Evolutionary conservation across 176 grass and related monocot species (phyloP), one percentile per base, ranked within the genome.

Genomic region (Paspalum notatum): DNA sequence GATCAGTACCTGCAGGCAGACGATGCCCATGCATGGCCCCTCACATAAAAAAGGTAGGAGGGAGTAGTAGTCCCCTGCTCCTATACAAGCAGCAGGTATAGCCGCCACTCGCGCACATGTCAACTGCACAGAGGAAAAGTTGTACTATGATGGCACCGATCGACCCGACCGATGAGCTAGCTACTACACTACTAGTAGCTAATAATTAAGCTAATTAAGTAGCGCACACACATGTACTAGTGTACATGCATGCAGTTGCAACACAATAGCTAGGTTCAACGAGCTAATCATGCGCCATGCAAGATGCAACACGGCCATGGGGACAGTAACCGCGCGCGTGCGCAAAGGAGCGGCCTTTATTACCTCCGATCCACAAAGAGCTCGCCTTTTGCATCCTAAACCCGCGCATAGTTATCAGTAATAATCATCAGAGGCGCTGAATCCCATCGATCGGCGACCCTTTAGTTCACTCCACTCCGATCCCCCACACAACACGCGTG

Each of bases 351-450:
- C 0, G 1, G 1, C 12, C 76, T 84, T 89, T 89, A 75, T 26
- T 16, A 15, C 63, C 76, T 32, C 1, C 32, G n/a, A n/a, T n/a
- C 42, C 45, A 18, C 2, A 89, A 85, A 85, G 87, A 70, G 12
- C 24, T 41, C 69, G 24, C 47, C 53, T 68, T 84, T 18, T 40
- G 5, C 22, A 39, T 21, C 39, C 86, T 88, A 89, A 80, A 66
- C 81, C 50, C 21, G 45, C 42, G 52, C 82, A 7, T 52, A 24
- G 53, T 25, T 42, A 3, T 32, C 32, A 32, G 32, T 81, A 75
- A 85, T 81, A 75, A 85, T 85, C 77, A 80, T 89, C 76, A 56
- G 27, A 55, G 75, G 10, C 17, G 15, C 68, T 71, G 47, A 50
- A 27, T 21, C 43, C 8, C 54, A 76, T 26, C 15, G 52, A 68